Evolutionary conservation across 371 early-diverging fungal genomes (phyloP), one percentile per base, ranked within the genome.

Genomic region (Amoeboaphelidium occidentale): DNA sequence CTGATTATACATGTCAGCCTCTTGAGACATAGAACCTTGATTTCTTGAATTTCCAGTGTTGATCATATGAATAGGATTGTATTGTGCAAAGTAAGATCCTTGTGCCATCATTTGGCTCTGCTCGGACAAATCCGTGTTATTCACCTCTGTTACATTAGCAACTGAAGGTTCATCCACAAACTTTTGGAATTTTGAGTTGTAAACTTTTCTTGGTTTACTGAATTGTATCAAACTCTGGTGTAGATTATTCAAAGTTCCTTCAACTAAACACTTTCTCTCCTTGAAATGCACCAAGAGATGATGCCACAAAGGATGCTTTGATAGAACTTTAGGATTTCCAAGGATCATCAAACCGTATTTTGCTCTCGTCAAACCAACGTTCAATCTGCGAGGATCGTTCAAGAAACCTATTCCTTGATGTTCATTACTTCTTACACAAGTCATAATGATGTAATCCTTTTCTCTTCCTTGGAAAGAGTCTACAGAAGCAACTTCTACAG

Each of bases 391-490:
- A 23, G 93, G 90, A 59, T 98, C 94, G 49, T 76, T 84, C 63
- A 97, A 72, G 69, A 98, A 98, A 27, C 99, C 99, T 57, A 97
- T 93, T 17, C 93, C 94, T 55, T 87, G 90, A 57, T 86, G 85
- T 53, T 89, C 85, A 65, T 98, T 96, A 53, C 87, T 84, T 44
- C 99, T 73, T 20, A 98, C 99, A 61, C 94, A 88, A 55, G 85
- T 79, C 48, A 98, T 70, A 58, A 98, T 92, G 54, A 98, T 97
- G 58, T 90, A 94, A 60, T 97, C 98, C 65, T 96, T 97, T 63
- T 98, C 99, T 63, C 97, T 81, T 23, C 99, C 99, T 58, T 98
- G 99, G 78, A 98, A 98, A 3, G 96, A 94, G 60, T 98, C 99
- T n/a, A 98, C 98, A 62, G 85, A 88, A 21, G 89, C 87, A 0